Evolutionary conservation across 495 filamentous ascomycete genomes (phyloP), one percentile per base, ranked within the genome.

Genomic region (Polyplosphaeria fusca): DNA sequence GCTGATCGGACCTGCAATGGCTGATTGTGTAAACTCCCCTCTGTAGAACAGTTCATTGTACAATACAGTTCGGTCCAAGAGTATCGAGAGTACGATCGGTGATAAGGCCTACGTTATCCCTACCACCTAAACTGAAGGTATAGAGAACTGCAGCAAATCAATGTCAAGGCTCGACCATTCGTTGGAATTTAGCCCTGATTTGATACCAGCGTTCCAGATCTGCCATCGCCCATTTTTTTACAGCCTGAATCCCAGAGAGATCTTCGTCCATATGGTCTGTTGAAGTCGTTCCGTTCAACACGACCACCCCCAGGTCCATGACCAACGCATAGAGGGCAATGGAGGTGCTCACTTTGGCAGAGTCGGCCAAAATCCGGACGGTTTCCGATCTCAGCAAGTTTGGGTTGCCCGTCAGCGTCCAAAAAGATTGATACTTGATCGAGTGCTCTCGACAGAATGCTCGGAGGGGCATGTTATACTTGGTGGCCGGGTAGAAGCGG

Each of bases 341-440:
- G 19, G 75, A 76, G 1, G 76, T 71, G 4, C 66, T 76, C 19
- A 83, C 79, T 0, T 65, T 61, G 2, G 69, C 67, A n/a, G 60
- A 65, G 13, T 68, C 43, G 13, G 81, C 81, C 19, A 92, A 63
- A 11, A 64, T 67, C 52, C 61, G 60, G 4, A 91, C 84, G 19
- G 77, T 68, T 5, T 60, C 60, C 26, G 74, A 78, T 38, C 64
- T 74, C 25, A 84, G 51, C 40, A 91, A 72, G 14, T 77, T 68
- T 9, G 75, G 80, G 59, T 93, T 92, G 0, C 79, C 89, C 0
- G 82, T 87, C 67, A 93, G 65, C 1, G 86, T 90, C 88, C 88
- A 90, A 71, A 90, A 92, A 19, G 81, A 77, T 67, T 92, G 86
- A 64, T 89, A 92, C 14, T 77, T 65, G 32, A 88, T 82, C 22